phyloP scores from a whole-genome alignment of 805 yeast genomes.

The Metschnikowia lachancei region DNA sequence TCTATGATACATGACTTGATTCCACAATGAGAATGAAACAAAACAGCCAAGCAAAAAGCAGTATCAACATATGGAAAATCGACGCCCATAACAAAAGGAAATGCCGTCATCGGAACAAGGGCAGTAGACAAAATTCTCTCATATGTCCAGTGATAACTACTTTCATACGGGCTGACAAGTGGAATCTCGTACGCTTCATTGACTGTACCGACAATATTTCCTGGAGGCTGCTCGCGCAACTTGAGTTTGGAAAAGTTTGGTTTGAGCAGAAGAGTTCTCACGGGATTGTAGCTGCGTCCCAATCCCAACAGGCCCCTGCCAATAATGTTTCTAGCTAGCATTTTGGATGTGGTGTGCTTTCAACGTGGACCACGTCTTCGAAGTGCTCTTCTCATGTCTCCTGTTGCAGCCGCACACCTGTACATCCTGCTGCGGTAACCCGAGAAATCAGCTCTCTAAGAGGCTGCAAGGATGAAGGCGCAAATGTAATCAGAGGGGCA shows the following conservation, averaged over 20 bases:
- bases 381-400: constrained; percentile 8
- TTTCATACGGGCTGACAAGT: constrained; percentile 59
- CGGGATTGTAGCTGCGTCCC: constrained; percentile 4
- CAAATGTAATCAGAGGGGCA: neutral
- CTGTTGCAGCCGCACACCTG: constrained; percentile 11
- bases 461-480: neutral
- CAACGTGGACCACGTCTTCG: neutral
- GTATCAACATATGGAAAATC: constrained; percentile 71
- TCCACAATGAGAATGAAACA: constrained; percentile 83
- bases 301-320: constrained; percentile 14
- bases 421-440: constrained; percentile 1
- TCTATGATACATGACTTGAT: constrained; percentile 89
- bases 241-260: constrained; percentile 50
- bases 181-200: constrained; percentile 84
- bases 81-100: constrained; percentile 77
- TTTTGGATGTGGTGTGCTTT: neutral
- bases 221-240: constrained; percentile 79
- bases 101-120: constrained; percentile 70
- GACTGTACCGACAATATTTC: constrained; percentile 86
- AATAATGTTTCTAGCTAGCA: constrained; percentile 12
- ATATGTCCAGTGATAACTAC: constrained; percentile 91
- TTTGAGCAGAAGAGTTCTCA: constrained; percentile 24
- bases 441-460: neutral
- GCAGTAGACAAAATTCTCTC: constrained; percentile 71
- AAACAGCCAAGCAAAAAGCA: constrained; percentile 56